Evolutionary conservation across 306 rosid genomes (phyloP), one percentile per base, ranked within the genome.

Genomic region (Spatholobus suberectus): DNA sequence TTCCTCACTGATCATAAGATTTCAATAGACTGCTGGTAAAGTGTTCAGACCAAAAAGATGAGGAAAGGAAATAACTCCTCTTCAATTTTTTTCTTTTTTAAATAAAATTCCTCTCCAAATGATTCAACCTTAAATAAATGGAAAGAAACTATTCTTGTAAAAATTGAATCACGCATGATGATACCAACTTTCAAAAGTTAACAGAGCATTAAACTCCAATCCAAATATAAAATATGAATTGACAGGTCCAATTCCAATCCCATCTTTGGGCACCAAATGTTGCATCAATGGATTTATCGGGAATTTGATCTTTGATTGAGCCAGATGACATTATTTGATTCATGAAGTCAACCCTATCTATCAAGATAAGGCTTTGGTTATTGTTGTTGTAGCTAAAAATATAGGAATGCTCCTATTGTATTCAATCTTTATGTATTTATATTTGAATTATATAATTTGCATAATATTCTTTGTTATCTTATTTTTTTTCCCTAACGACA

Each of bases 61-160:
- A 57, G 13, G 13, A 40, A 40, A 54, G 21, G 17, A 75, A 66
- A 23, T 8, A 82, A 40, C 34, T 57, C 37, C 55, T 43, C 24
- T 77, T 4, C 43, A 29, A 32, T 38, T 43, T 13, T 29, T 40
- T 58, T n/a, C 4, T 63, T 46, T 62, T 5, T 23, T 15, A 49
- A 34, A 65, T 8, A 20, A 47, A 47, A 35, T 54, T 68, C 72
- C 8, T 67, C 23, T 38, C 20, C 51, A 47, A 41, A 46, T 5
- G 15, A 34, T 12, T 46, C 47, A 69, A 76, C 57, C n/a, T 44
- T 49, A 70, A 76, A 38, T 68, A 76, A 69, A 83, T 44, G 49
- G 46, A 51, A 18, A 61, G 52, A 78, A 47, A 27, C 61, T 49
- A 49, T 23, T 71, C 10, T 26, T 61, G 20, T 23, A 3, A 47